Evolutionary conservation across 2,329 filamentous ascomycete genomes (phyloP), one percentile per base, ranked within the genome.

Genomic region (Colletotrichum gloeosporioides): DNA sequence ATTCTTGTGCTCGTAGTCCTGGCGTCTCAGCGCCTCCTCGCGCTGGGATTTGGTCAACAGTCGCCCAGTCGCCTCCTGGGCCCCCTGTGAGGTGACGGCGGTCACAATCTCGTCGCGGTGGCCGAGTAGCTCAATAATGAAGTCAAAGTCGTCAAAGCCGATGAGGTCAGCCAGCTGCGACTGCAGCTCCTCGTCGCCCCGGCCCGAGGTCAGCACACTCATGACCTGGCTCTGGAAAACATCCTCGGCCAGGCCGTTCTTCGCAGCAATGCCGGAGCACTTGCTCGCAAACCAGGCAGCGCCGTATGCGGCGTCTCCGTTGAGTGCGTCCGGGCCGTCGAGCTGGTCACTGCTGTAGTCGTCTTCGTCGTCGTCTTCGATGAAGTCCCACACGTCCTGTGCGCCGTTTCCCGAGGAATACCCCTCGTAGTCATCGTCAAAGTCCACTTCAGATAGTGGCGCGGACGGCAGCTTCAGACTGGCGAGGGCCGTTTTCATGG

Each of bases 301-400:
- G 68, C 91, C 90, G 81, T 93, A 93, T 7, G 36, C 31, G n/a
- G 18, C 70, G 25, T 83, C 73, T 66, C 81, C 81, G 32, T 82
- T 81, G 9, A 79, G 78, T 13, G 67, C 80, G 13, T 80, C 86
- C 65, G 75, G 80, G 27, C 85, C 86, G 57, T 89, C 86, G 22
- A 80, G 74, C 55, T 81, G 78, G 77, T 95, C 94, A 80, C 91
- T 93, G 82, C 90, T 87, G 13, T 84, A 88, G 9, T 90, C 88
- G 72, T 93, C 93, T 25, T 92, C 92, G 29, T 94, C 93, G 65
- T 90, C 90, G 67, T 96, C 94, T 75, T 93, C 95, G 81, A 98
- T 95, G 75, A 98, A 92, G 83, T 98, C 96, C 96, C 96, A 98
- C 12, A 98, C 93, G 85, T 98, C 96, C 75, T 96, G 94, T 7